Conservation (phyloP, 306 rosid species). For the Canavalia gladiata region DNA sequence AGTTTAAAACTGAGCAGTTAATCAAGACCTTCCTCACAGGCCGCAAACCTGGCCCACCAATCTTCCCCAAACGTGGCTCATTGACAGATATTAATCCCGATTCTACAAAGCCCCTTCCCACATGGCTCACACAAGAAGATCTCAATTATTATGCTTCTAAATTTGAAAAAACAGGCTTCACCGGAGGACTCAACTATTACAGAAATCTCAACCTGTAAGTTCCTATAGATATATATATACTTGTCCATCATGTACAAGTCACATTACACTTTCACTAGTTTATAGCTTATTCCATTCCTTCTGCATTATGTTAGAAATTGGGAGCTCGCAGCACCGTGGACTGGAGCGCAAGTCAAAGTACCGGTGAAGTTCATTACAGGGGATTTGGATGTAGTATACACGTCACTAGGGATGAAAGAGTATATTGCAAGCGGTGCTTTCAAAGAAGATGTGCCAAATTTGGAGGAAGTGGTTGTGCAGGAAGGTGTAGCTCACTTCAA, state of each 20-base stretch:
- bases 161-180: constrained; percentile 55
- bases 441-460: constrained; percentile 48
- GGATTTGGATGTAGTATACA: constrained; percentile 48
- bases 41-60: constrained; percentile 38
- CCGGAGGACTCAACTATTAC: constrained; percentile 59
- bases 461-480: constrained; percentile 54
- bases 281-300: no score
- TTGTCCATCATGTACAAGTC: no score
- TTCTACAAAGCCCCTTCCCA: not conserved
- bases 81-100: not conserved
- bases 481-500: constrained; percentile 54
- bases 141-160: constrained; percentile 52
- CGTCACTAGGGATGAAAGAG: constrained; percentile 12
- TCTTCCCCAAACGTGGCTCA: constrained; percentile 42
- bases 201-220: constrained; percentile 46
- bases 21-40: constrained; percentile 29
- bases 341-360: constrained; percentile 41
- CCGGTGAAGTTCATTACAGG: constrained; percentile 52
- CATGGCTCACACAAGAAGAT: constrained; percentile 60
- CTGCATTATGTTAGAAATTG: constrained; percentile 44
- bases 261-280: no score
- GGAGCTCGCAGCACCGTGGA: constrained; percentile 54
- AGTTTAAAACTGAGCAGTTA: not conserved
- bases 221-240: not conserved
- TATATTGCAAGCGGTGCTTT: constrained; percentile 47